A percentile compares a stretch with the other conserved stretches of the same genome.
phyloP scores from a whole-genome alignment of 331 rosid genomes.

The Erythrophleum ivorense region DNA sequence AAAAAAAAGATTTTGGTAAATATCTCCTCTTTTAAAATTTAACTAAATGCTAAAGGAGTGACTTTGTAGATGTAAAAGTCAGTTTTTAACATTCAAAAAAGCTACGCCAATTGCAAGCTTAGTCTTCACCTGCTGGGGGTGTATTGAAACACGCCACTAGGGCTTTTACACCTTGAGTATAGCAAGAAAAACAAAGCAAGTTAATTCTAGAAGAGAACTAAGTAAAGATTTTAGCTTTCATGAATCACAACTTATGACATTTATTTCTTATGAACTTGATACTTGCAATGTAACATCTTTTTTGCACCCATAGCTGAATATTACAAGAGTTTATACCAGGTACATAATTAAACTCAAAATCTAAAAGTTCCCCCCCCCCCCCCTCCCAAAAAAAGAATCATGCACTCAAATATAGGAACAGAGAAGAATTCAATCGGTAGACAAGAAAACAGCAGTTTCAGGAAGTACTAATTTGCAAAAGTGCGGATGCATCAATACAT shows the following conservation, averaged over 20 bases:
- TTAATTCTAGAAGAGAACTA: not conserved
- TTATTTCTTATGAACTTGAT: constrained; percentile 18
- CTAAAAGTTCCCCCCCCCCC: not conserved
- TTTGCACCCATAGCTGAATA: not conserved
- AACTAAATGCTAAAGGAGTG: constrained; percentile 15
- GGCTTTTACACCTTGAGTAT: not conserved
- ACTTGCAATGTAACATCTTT: constrained; percentile 31
- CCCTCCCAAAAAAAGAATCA: not conserved
- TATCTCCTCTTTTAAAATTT: constrained; percentile 27
- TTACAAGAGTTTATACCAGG: not conserved
- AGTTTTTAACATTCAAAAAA: constrained; percentile 7
- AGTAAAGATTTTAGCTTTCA: constrained; percentile 1
- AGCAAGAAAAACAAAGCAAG: not conserved
- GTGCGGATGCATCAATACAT: not conserved
- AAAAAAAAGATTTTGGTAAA: not conserved
- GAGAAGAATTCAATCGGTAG: not conserved
- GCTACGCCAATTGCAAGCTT: not conserved
- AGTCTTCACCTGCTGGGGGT: not conserved
- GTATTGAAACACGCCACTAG: not conserved
- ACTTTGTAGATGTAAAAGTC: not conserved
- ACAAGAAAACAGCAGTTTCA: not conserved
- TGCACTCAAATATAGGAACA: not conserved
- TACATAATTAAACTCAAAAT: constrained; percentile 31
- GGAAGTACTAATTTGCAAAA: not conserved
- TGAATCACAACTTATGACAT: not conserved